Evolutionary conservation across 2,329 filamentous ascomycete genomes (phyloP).

Genomic region (Graphiopsis chlorocephala): DNA sequence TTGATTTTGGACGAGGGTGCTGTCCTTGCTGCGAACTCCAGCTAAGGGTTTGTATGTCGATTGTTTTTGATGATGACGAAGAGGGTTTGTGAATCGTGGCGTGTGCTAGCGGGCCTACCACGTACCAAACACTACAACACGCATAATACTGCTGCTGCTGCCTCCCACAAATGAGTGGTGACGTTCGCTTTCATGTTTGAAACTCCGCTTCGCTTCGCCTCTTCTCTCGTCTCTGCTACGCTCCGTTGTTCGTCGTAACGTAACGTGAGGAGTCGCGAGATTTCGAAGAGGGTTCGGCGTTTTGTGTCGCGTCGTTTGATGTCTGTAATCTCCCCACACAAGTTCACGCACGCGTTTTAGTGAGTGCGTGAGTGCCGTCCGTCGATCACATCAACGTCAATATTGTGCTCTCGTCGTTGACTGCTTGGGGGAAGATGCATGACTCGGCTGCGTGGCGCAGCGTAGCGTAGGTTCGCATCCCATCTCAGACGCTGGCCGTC

Average conservation of each 20-base stretch:
- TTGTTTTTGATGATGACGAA: not conserved
- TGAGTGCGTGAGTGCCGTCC: not conserved
- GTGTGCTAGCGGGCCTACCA: not conserved
- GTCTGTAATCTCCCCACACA: not conserved
- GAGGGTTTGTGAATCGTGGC: not conserved
- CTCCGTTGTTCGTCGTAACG: not conserved
- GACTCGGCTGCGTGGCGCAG: not conserved
- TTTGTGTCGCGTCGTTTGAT: not conserved
- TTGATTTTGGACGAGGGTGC: slow-evolving; percentile 57
- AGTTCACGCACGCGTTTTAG: not conserved
- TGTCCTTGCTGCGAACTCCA: slow-evolving; percentile 19
- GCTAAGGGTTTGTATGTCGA: not conserved
- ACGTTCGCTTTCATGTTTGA: not conserved
- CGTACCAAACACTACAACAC: slow-evolving; percentile 1
- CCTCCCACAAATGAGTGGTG: not conserved
- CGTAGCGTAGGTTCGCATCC: not conserved
- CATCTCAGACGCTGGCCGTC: not conserved
- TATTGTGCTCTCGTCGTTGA: not conserved
- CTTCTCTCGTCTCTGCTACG: not conserved
- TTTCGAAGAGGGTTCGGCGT: not conserved
- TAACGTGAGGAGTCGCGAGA: not conserved
- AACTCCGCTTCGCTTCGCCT: not conserved
- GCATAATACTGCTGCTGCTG: not conserved
- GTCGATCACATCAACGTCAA: not conserved
- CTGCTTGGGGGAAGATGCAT: not conserved